Evolutionary conservation across 768 basidiomycete species (phyloP).

Genomic region (Auriscalpium microsporum): DNA sequence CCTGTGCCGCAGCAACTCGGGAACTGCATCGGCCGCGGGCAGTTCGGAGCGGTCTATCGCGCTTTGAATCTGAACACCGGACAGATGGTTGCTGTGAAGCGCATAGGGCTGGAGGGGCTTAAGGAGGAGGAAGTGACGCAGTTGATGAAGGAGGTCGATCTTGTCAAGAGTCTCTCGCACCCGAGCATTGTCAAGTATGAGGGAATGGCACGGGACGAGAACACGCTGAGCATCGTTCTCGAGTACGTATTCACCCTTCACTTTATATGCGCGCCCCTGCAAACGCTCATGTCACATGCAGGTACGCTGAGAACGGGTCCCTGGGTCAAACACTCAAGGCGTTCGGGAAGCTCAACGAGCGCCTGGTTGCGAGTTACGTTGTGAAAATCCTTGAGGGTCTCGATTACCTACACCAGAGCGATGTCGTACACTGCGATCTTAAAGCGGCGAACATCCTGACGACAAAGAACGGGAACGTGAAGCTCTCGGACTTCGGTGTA

Average conservation of each 20-base stretch:
- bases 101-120: slow-evolving; percentile 82
- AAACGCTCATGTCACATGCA: slow-evolving; percentile 27
- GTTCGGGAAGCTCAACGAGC: slow-evolving; percentile 90
- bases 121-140: slow-evolving; percentile 86
- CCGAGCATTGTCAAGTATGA: slow-evolving; percentile 97
- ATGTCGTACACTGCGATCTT: slow-evolving; percentile 95
- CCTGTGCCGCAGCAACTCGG: slow-evolving; percentile 75
- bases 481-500: slow-evolving; percentile 95
- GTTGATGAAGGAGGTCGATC: slow-evolving; percentile 89
- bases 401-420: slow-evolving; percentile 81
- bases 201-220: slow-evolving; percentile 85
- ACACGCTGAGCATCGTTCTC: slow-evolving; percentile 85
- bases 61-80: slow-evolving; percentile 91
- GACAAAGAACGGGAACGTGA: slow-evolving; percentile 95
- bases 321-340: slow-evolving; percentile 88
- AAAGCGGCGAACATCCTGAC: slow-evolving; percentile 99
- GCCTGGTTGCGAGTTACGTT: slow-evolving; percentile 85
- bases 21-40: slow-evolving; percentile 93
- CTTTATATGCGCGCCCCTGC: slow-evolving; percentile 6
- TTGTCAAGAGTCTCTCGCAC: slow-evolving; percentile 85
- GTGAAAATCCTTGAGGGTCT: slow-evolving; percentile 95
- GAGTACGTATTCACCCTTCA: slow-evolving; percentile 53
- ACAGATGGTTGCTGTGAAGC: slow-evolving; percentile 99
- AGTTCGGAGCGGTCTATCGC: slow-evolving; percentile 94
- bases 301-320: slow-evolving; percentile 95